These are phyloP conservation scores for Calonectria montana DNA, from an alignment of 2,329 filamentous ascomycete species.

Conservation along the genomic window DNA sequence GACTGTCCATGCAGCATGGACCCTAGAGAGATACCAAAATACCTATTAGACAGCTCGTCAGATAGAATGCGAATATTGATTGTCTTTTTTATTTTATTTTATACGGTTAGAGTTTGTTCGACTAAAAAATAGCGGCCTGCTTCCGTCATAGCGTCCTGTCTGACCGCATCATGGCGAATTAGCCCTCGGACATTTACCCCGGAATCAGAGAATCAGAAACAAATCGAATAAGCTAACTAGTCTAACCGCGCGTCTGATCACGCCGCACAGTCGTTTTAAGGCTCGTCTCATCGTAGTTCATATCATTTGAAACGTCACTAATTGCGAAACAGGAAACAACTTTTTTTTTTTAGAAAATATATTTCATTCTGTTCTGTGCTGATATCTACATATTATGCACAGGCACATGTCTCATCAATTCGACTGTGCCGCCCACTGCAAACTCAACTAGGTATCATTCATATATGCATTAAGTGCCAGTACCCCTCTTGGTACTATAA, in stretches of 20 bases:
- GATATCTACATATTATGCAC: constrained; percentile 26
- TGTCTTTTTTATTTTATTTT: neutral
- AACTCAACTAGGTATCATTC: constrained; percentile 21
- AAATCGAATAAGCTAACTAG: neutral
- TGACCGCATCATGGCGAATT: neutral
- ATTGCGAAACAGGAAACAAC: neutral
- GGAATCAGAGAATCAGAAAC: neutral
- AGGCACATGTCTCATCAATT: neutral
- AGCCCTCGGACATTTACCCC: constrained; percentile 2
- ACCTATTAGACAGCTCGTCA: neutral
- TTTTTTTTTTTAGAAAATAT: neutral
- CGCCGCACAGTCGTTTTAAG: neutral
- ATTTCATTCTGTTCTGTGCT: constrained; percentile 23
- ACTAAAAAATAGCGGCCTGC: neutral
- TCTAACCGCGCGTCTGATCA: neutral
- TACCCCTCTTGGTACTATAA: neutral
- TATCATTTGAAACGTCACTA: neutral
- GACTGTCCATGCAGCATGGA: neutral
- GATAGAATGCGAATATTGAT: neutral
- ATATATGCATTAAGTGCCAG: constrained; percentile 16
- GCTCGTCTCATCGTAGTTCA: neutral
- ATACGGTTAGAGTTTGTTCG: neutral
- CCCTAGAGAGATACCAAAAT: constrained; percentile 5
- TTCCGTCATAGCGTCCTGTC: neutral
- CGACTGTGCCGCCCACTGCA: neutral